Base-by-base conservation (phyloP, 2,329 filamentous ascomycete species). In the Calonectria multiphialidica region DNA sequence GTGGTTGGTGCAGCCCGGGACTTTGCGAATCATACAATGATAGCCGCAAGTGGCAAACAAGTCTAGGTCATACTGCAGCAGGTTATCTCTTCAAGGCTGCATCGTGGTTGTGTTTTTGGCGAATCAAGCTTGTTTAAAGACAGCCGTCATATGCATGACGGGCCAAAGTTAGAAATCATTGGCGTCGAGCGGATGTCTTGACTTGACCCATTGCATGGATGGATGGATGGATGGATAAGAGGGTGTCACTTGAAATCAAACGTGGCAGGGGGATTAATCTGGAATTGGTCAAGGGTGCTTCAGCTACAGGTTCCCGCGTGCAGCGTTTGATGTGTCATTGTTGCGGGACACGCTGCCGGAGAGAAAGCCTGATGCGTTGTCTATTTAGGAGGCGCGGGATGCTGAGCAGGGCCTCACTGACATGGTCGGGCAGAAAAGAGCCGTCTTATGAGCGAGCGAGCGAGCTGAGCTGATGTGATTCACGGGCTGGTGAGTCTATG, bases 301-400 rank as follows among this genome's bases (percentile, higher is more conserved):
- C 25, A 10, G 18, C 63, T 7, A 55, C 18, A 7, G 62, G 18
- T 30, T 47, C 33, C 12, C 23, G 9, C 28, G 53, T 45, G 64
- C 40, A 10, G 18, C 47, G 35, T 67, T 55, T 33, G 49, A 59
- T 47, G 33, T 63, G 59, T 68, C 63, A 44, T 21, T 61, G 28
- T 50, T 16, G 35, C 55, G 47, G 28, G 42, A 44, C 37, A 67
- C 12, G 21, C 49, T 53, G 50, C 45, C 35, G 45, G 15, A 53
- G 66, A 25, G 12, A 53, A 63, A 30, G 47, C 25, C n/a, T 37
- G 35, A 15, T 57, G 69, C 40, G 53, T 42, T 59, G 53, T 25
- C 21, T 37, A 25, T 40, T 59, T 37, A 40, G 53, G 21, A 40
- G 33, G 37, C n/a, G 33, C 15, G 53, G 35, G 21, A 59, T 59